Base-by-base conservation (phyloP, 1,284 basidiomycete genomes). In the Malassezia sp. region DNA sequence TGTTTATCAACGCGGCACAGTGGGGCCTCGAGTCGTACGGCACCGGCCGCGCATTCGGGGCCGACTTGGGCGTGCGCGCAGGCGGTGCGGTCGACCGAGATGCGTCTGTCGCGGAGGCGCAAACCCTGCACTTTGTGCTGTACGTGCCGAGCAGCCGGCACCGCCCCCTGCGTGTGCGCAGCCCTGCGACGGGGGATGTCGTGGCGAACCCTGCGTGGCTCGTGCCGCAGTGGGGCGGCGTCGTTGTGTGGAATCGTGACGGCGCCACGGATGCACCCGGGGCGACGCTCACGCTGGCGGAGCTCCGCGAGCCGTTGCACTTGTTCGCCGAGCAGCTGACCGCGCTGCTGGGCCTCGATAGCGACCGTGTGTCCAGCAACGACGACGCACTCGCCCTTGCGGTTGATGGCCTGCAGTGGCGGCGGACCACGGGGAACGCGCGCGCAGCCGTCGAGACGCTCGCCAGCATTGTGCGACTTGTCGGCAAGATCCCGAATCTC, bases 161-260 rank as follows among this genome's bases (percentile, higher is more conserved):
- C 52, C 74, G 79, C 17, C 88, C 91, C 1, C 71, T 97, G 46
- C 72, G 74, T 21, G 81, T 91, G 15, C 73, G 85, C 2, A 74
- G 80, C 48, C 41, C 51, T 1, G 42, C 9, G 9, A 49, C 43
- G 8, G 43, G 45, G 1, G 41, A 37, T 4, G 43, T 29, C 5
- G 43, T 47, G 14, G 22, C 40, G 2, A 21, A 58, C 8, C 51
- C 49, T 2, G 79, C 83, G 8, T 97, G 96, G 75, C 77, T 95
- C 20, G 76, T 93, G 1, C 91, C 93, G 0, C 91, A 96, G 71
- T 93, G 87, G 82, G 91, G 93, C 31, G 83, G 87, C 12, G 84
- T 97, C 37, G 78, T 84, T 43, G 77, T 96, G 41, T 73, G 81
- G 57, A 88, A 93, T 64, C 45, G 44, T 2, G 27, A 18, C 15